Conservation (phyloP, 345 rosid genomes). For the Hypericum perforatum region DNA sequence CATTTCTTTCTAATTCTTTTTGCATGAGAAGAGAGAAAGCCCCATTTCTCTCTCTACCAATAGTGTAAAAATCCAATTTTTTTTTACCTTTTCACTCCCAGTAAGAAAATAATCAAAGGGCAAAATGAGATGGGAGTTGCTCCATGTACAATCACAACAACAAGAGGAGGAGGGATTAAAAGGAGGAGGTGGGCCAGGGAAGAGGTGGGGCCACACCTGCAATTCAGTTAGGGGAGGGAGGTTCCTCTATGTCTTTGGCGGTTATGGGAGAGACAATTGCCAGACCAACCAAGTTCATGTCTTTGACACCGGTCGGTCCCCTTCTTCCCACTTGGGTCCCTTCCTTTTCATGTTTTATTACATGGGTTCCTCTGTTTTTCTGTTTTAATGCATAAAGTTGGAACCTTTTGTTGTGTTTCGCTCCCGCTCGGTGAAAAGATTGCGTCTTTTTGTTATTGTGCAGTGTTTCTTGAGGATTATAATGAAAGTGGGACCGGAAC, state of each 20-base stretch:
- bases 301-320: conserved; percentile 76
- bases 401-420: too few relatives aligned
- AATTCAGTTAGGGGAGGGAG: conserved; percentile 86
- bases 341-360: neutral
- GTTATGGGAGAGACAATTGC: conserved; percentile 83
- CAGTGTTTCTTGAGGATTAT: too few relatives aligned
- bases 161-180: conserved; percentile 13
- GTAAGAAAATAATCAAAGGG: conserved; percentile 15
- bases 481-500: too few relatives aligned
- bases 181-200: conserved; percentile 55
- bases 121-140: conserved; percentile 78
- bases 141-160: conserved; percentile 22
- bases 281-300: conserved; percentile 96
- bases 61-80: conserved; percentile 16
- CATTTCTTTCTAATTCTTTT: neutral
- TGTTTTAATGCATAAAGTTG: neutral
- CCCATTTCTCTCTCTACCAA: neutral
- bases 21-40: conserved; percentile 5
- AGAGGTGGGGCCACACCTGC: conserved; percentile 97
- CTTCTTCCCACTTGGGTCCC: too few relatives aligned
- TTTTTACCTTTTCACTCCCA: conserved; percentile 21
- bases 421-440: too few relatives aligned
- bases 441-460: too few relatives aligned
- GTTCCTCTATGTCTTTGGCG: conserved; percentile 86
- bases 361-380: conserved; percentile 1